phyloP scores from a whole-genome alignment of 192 early-diverging fungal species.

The Backusella luteola region DNA sequence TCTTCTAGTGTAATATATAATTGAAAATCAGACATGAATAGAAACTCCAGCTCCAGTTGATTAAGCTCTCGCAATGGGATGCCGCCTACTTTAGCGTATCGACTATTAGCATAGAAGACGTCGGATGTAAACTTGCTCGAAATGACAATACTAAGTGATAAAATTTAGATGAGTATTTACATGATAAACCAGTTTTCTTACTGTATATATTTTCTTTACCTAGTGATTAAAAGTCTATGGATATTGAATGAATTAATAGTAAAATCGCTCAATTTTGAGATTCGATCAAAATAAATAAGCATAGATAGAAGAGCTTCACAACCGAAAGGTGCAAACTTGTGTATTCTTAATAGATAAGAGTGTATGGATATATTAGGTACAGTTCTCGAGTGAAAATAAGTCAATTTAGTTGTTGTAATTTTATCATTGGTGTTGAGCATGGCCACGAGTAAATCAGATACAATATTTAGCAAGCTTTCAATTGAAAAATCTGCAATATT shows the following conservation, averaged over 20 bases:
- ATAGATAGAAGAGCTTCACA: constrained; percentile 66
- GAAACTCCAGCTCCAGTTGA: constrained; percentile 73
- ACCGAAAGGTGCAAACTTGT: constrained; percentile 64
- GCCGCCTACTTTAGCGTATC: constrained; percentile 76
- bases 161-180: not conserved
- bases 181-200: not conserved
- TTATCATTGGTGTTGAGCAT: constrained; percentile 50
- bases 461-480: constrained; percentile 45
- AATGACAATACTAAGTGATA: constrained; percentile 51
- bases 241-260: constrained; percentile 66
- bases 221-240: constrained; percentile 66
- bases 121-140: constrained; percentile 73
- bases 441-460: constrained; percentile 47
- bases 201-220: constrained; percentile 16
- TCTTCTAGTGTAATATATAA: constrained; percentile 59
- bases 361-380: constrained; percentile 63
- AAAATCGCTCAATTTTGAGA: constrained; percentile 50
- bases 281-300: constrained; percentile 70
- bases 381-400: constrained; percentile 70
- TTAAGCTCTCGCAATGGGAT: constrained; percentile 69
- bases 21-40: constrained; percentile 69
- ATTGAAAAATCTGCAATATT: constrained; percentile 47
- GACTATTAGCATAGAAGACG: constrained; percentile 66
- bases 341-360: constrained; percentile 67
- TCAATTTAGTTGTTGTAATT: constrained; percentile 36